Evolutionary conservation across 768 basidiomycete genomes (phyloP), one percentile per base, ranked within the genome.

Genomic region (Serendipita indica): DNA sequence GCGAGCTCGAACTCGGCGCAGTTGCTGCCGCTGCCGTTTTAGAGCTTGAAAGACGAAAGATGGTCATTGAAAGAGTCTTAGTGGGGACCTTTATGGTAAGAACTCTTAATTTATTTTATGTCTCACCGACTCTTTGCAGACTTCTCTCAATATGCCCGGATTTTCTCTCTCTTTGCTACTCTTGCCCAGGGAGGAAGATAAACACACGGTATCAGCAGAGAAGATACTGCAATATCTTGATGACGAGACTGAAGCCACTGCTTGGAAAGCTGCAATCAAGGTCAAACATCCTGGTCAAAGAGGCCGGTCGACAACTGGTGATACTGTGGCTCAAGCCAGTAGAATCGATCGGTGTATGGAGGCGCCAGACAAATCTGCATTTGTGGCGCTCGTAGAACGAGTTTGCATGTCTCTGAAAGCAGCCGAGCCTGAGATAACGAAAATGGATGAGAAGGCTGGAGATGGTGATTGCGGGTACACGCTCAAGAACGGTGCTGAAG

Each of bases 71-170:
- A 62, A 74, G 89, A 7, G 72, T 90, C 37, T 65, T 93, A 6
- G 74, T 80, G 10, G 92, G 92, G 2, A 84, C 85, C 12, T 91
- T 86, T 70, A 94, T 96, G 92, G 89, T 84, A 58, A 39, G 74
- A 69, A 2, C 57, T 45, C 39, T 39, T 27, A 57, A 56, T 4
- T 49, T 39, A 33, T 27, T 49, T 18, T 37, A 39, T 45, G 46
- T 37, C 60, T 30, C 60, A 58, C 62, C 32, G 14, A 33, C 28
- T 61, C 46, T 41, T 64, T 33, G 52, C 68, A 84, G 89, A 91
- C 89, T 22, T 88, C 85, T 60, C 77, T 94, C 63, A 92, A 90
- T 70, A 91, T 92, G 87, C 87, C 89, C 30, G 91, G 91, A 2
- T 88, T 93, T 68, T 91, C 89, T 14, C 72, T 94, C 61, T 86